Base-by-base conservation (phyloP, 2,329 filamentous ascomycete species). In the Aotearoamyces nothofagi region DNA sequence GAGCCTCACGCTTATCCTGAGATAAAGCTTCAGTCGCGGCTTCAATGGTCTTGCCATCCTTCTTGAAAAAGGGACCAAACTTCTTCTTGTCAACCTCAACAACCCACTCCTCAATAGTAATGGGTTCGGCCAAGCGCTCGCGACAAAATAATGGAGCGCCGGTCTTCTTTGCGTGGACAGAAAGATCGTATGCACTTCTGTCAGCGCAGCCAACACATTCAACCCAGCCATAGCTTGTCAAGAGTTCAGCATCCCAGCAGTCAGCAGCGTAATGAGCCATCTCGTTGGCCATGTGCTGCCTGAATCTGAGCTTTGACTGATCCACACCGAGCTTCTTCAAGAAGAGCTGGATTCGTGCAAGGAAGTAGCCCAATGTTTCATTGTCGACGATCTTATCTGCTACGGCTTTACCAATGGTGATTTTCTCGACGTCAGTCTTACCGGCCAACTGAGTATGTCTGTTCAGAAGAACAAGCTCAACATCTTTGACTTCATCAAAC, bases 131-230 rank as follows among this genome's bases (percentile, higher is more conserved):
- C 31, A 84, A 68, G 31, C 70, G 72, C 60, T 94, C 76, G 35
- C 86, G 75, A 22, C 96, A 90, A 27, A 90, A 64, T 13, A 98
- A 66, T 23, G 84, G 75, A 9, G 79, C 75, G 34, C 83, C 84
- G 17, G 90, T 96, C 62, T 83, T 86, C 59, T 93, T 87, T 50
- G 78, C 76, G 57, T 96, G 90, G 7, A 94, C 86, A 19, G 72
- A 78, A 52, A 96, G 55, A 56, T 98, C 90, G 54, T 93, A 98
- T 12, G 90, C 90, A 51, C 81, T 92, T 46, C 90, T 74, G 53
- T 94, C 87, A 36, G 90, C 90, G 54, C 90, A 96, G 37, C 90
- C 90, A 46, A 96, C 87, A 53, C 87, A 96, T 62, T 98, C 90
- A 38, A 96, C 81, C 90, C 90, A 98, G 52, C 90, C 90, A 47